Evolutionary conservation across 257 asterid species (phyloP).

Genomic region (Penstemon davidsonii): DNA sequence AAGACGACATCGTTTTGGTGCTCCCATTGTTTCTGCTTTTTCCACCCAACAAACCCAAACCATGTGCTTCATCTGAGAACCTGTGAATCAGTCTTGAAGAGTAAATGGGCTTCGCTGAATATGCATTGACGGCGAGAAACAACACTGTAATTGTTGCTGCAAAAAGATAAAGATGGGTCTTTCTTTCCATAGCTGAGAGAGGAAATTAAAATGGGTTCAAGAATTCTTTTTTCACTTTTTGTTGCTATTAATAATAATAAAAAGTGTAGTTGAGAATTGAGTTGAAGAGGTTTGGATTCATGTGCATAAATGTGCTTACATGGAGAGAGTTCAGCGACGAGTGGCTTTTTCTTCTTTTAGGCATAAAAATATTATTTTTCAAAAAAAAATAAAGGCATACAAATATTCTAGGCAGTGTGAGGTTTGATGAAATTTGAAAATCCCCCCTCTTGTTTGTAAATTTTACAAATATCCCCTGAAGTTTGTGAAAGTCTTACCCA

Average conservation of each 20-base stretch:
- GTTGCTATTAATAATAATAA: conserved; percentile 18
- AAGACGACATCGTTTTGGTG: conserved; percentile 29
- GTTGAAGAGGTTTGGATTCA: conserved; percentile 41
- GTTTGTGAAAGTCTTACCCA: too few species aligned
- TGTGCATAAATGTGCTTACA: conserved; percentile 32
- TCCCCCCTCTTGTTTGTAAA: too few species aligned
- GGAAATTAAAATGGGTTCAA: conserved; percentile 18
- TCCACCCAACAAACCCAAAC: conserved; percentile 36
- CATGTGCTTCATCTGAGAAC: conserved; percentile 50
- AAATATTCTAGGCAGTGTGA: too few species aligned
- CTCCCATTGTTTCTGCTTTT: conserved; percentile 13
- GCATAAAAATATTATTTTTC: too few species aligned
- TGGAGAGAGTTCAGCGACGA: conserved; percentile 22
- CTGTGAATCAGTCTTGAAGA: conserved; percentile 62
- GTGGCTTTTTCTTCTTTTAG: conserved; percentile 17
- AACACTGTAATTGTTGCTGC: conserved; percentile 31
- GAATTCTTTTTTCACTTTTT: neutral
- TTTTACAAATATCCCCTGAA: too few species aligned
- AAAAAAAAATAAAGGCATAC: too few species aligned
- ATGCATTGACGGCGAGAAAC: conserved; percentile 34
- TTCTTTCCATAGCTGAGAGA: conserved; percentile 23
- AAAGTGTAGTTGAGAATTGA: conserved; percentile 38
- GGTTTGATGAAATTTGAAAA: too few species aligned
- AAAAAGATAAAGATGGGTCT: conserved; percentile 16
- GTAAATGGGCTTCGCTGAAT: conserved; percentile 35